phyloP scores from a whole-genome alignment of 495 filamentous ascomycete genomes.

The Pseudomonodictys pantanalensis region DNA sequence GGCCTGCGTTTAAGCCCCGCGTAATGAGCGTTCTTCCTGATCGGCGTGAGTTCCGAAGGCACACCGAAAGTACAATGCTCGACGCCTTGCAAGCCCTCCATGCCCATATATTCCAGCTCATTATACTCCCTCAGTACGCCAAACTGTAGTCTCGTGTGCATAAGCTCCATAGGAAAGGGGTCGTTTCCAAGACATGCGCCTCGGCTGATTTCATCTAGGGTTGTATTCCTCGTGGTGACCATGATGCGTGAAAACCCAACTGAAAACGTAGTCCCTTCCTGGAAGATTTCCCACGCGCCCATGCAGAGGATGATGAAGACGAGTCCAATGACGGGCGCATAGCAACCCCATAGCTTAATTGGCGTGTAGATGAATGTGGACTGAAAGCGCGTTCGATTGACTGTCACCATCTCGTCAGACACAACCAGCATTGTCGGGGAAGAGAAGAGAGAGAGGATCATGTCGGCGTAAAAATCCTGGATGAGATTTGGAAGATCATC shows the following conservation, averaged over 20 bases:
- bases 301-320: conserved; percentile 23
- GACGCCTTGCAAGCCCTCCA: background rate
- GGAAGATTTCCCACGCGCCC: conserved; percentile 13
- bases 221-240: conserved; percentile 24
- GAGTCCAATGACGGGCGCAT: conserved; percentile 36
- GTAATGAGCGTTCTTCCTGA: conserved; percentile 7
- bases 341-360: conserved; percentile 39
- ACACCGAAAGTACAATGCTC: conserved; percentile 25
- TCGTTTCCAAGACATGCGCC: conserved; percentile 28
- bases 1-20: conserved; percentile 8
- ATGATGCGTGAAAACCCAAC: conserved; percentile 25
- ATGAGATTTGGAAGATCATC: conserved; percentile 24
- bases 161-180: conserved; percentile 24
- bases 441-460: conserved; percentile 40
- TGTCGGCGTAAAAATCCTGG: conserved; percentile 36
- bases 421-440: conserved; percentile 39
- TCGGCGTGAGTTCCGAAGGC: conserved; percentile 7
- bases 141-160: conserved; percentile 19
- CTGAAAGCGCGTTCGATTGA: conserved; percentile 25
- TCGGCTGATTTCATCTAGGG: conserved; percentile 22
- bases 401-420: conserved; percentile 8
- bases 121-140: conserved; percentile 13
- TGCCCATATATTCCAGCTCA: conserved; percentile 18
- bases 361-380: conserved; percentile 38
- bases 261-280: conserved; percentile 23